Evolutionary conservation across 352 stramenopile genomes (phyloP), one percentile per base, ranked within the genome.

Genomic region (Globisporangium canariense): DNA sequence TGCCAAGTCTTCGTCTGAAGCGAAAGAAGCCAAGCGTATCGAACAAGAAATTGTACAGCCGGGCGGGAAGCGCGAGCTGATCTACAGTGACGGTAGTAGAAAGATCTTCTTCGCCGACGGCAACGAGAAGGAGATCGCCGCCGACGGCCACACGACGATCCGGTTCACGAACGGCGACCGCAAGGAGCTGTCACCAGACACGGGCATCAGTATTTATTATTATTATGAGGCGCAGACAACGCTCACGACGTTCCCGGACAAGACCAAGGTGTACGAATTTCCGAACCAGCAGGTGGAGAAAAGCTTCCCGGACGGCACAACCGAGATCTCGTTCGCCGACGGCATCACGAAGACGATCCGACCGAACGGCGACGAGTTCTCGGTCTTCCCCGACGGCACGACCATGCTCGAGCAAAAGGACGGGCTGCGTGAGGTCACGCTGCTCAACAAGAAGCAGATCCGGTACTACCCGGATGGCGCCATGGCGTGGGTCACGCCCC

Each of bases 211-310:
- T 71, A 84, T 98, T 51, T 98, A 98, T 75, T 98, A 96, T 69
- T 98, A 98, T 76, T 76, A 86, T 55, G 85, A 93, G 46, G 91
- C 95, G 11, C 70, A 98, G 62, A 98, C 96, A 14, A 98, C 91
- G 67, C 86, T 99, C 43, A 98, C 94, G 10, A 98, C 89, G 6
- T 95, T 96, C 69, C 78, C 91, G 6, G 94, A 99, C 71, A 92
- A 94, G 32, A 91, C 90, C 7, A 94, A 98, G 60, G 83, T 99
- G 16, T 99, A 98, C 71, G 93, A 99, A 73, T 99, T 99, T 66
- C 83, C 97, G 1, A 98, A 97, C 66, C 77, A 96, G 36, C 94
- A 98, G 74, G 76, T 97, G 20, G 97, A 99, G 76, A 94, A 90
- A 50, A 97, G 97, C 61, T 88, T 91, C 55, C 73, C 89, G 0